Evolutionary conservation across 2,329 filamentous ascomycete genomes (phyloP), one percentile per base, ranked within the genome.

Genomic region (Tolypocladium inflatum): DNA sequence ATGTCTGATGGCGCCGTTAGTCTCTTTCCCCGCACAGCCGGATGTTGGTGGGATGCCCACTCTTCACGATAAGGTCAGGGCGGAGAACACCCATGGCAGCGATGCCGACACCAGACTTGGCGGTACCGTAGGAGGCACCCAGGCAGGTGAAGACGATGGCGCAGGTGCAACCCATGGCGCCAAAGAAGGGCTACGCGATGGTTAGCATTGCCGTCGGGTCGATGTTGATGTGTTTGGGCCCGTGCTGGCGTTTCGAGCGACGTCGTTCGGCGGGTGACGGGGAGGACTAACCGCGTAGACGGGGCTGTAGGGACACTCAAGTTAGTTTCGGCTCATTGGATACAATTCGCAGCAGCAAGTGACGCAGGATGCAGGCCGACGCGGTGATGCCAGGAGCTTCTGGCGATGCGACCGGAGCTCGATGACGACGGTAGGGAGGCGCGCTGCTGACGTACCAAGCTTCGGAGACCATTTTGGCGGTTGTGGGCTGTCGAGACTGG

Each of bases 41-140:
- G 15, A 33, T 30, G 17, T 54, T 23, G 41, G 54, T 30, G 42
- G 42, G 57, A 62, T 60, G 67, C 91, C 71, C 88, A 97, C 94
- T 97, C 89, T 97, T 97, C 76, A 99, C 93, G 76, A 97, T 97
- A 77, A 97, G 81, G 76, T 99, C 94, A 75, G 94, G 94, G 77
- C 94, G 85, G 68, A 99, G 86, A 70, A 97, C 93, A 89, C 92
- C 93, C 89, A 97, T 97, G 68, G 92, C 90, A 67, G 91, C 91
- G 73, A 99, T 96, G 84, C 94, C 94, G 68, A 97, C 94, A 81
- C 94, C 94, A 72, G 94, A 95, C 86, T 99, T 99, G 74, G 94
- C 94, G 68, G 94, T 99, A 78, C 94, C 94, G 80, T 97, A 99
- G 67, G 94, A 91, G 72, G 94, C 94, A 75, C 94, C 91, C 69